Conservation (phyloP, 2,329 filamentous ascomycete species). For the Verticillium klebahnii region DNA sequence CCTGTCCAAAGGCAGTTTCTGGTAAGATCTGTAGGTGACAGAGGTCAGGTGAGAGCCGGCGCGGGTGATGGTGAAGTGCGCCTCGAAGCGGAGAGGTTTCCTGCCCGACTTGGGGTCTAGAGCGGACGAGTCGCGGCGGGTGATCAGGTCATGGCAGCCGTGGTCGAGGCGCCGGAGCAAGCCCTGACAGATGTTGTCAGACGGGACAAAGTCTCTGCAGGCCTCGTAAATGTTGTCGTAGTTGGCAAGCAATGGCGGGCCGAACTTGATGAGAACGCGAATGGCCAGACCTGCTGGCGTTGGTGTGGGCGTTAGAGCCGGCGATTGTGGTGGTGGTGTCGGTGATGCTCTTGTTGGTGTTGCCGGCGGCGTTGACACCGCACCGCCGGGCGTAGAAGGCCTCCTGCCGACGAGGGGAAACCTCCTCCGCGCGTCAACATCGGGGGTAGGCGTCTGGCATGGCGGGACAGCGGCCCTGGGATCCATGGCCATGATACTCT, state of each 20-base stretch:
- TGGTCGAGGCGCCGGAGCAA: constrained; percentile 47
- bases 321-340: not conserved
- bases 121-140: constrained; percentile 44
- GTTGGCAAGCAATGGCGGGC: constrained; percentile 35
- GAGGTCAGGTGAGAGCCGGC: constrained; percentile 37
- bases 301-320: not conserved
- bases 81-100: constrained; percentile 44
- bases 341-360: not conserved
- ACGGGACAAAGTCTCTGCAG: constrained; percentile 37
- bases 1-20: constrained; percentile 39
- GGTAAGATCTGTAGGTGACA: constrained; percentile 44
- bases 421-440: not conserved
- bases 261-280: constrained; percentile 40
- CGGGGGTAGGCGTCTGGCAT: not conserved
- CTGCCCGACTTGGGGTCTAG: constrained; percentile 31
- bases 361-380: not conserved
- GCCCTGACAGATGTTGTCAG: constrained; percentile 42
- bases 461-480: not conserved
- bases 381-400: not conserved
- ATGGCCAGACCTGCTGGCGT: constrained; percentile 27
- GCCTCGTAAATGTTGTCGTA: constrained; percentile 42
- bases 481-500: not conserved
- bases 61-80: constrained; percentile 40
- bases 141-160: constrained; percentile 48
- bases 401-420: not conserved